These are phyloP conservation scores for Plantago major DNA, from an alignment of 257 asterid genomes.

Conservation along the genomic window DNA sequence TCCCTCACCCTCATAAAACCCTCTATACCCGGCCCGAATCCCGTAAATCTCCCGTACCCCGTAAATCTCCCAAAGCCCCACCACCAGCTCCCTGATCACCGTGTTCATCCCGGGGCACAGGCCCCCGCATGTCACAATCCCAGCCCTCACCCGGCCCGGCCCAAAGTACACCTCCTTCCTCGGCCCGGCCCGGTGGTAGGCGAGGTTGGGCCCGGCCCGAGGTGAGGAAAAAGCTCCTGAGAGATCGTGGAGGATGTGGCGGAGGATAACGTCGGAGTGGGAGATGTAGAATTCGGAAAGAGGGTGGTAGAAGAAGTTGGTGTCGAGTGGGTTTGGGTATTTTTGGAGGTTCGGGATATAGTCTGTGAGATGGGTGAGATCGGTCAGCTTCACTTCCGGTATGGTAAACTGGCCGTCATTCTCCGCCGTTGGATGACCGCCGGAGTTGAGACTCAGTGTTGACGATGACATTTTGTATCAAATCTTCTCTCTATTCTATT, in stretches of 20 bases:
- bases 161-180: slow-evolving; percentile 46
- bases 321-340: slow-evolving; percentile 51
- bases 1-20: slow-evolving; percentile 51
- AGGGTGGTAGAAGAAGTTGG: slow-evolving; percentile 54
- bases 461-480: neutral
- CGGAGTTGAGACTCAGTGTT: too few relatives aligned
- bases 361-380: slow-evolving; percentile 48
- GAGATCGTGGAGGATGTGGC: slow-evolving; percentile 50
- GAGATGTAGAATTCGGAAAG: slow-evolving; percentile 58
- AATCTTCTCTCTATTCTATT: too few relatives aligned
- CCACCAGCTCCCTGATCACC: slow-evolving; percentile 79
- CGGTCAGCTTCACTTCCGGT: slow-evolving; percentile 31
- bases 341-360: slow-evolving; percentile 40
- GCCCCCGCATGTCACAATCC: slow-evolving; percentile 82
- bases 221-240: slow-evolving; percentile 23
- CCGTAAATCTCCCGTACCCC: slow-evolving; percentile 64
- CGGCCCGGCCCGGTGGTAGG: slow-evolving; percentile 79
- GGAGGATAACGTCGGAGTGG: slow-evolving; percentile 57
- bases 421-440: too few relatives aligned
- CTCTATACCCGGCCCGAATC: slow-evolving; percentile 60
- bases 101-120: slow-evolving; percentile 88
- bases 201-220: slow-evolving; percentile 21
- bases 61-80: slow-evolving; percentile 74
- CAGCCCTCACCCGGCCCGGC: slow-evolving; percentile 47
- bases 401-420: neutral